phyloP scores from a whole-genome alignment of 805 yeast genomes.

The Candida dajiaensis region DNA sequence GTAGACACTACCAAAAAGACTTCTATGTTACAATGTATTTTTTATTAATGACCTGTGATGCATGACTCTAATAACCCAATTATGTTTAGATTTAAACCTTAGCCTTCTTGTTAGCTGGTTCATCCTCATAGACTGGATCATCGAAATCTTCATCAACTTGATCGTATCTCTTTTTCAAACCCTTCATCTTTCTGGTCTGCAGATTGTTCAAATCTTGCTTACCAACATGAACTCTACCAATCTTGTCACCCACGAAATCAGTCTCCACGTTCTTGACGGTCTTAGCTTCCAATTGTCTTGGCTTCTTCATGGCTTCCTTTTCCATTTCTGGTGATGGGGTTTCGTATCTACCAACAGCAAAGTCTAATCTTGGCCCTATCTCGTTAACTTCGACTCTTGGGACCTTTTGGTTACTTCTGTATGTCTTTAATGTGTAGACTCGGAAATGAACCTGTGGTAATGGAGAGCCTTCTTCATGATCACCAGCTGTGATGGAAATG shows the following conservation, averaged over 20 bases:
- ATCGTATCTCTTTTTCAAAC: slow-evolving; percentile 82
- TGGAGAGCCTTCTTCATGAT: slow-evolving; percentile 58
- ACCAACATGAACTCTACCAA: slow-evolving; percentile 95
- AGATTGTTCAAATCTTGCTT: slow-evolving; percentile 84
- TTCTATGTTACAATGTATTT: background rate
- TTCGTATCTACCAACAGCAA: slow-evolving; percentile 82
- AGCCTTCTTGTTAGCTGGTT: slow-evolving; percentile 29
- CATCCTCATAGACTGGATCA: slow-evolving; percentile 41
- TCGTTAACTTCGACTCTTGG: slow-evolving; percentile 95
- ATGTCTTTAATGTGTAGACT: slow-evolving; percentile 82
- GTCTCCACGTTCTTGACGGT: slow-evolving; percentile 83
- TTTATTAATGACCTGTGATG: background rate
- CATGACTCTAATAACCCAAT: slow-evolving; percentile 1
- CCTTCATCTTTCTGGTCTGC: slow-evolving; percentile 98
- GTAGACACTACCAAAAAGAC: background rate
- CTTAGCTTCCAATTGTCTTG: slow-evolving; percentile 76
- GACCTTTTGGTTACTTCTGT: slow-evolving; percentile 74
- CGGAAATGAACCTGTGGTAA: slow-evolving; percentile 85
- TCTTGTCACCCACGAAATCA: slow-evolving; percentile 91
- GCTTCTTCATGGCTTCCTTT: slow-evolving; percentile 78
- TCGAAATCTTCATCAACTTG: slow-evolving; percentile 54
- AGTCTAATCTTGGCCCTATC: slow-evolving; percentile 93
- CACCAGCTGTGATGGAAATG: slow-evolving; percentile 74
- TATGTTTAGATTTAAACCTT: slow-evolving; percentile 8
- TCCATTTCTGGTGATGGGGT: slow-evolving; percentile 81